Evolutionary conservation across 2,329 filamentous ascomycete genomes (phyloP), one percentile per base, ranked within the genome.

Genomic region (Eutypella sp.): DNA sequence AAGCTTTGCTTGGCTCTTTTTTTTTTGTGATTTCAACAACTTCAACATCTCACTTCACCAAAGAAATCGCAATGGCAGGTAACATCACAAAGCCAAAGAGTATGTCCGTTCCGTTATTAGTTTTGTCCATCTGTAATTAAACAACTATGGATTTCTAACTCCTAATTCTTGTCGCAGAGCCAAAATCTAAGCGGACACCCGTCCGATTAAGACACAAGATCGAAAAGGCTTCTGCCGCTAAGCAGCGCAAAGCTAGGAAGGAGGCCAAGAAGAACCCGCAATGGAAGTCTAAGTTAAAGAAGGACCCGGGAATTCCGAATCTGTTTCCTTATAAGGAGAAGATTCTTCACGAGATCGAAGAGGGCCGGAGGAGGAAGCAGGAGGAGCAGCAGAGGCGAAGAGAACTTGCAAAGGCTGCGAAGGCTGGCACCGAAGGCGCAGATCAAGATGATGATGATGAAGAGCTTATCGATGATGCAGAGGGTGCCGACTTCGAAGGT

Each of bases 271-370:
- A 95, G 81, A 96, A 96, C 67, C 92, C 93, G 27, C 83, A 96
- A 88, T 97, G 93, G 90, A 83, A 87, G 57, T 91, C 89, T 48
- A 88, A 90, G 67, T 67, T 96, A 57, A 97, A 96, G 81, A 99
- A 97, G 74, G 93, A 99, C 61, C 93, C 92, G 20, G 93, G 93
- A 41, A 96, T 99, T 51, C 93, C 93, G 34, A 99, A 97, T 64
- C 72, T 96, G 29, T 99, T 96, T 72, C 93, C 93, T 1, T 96
- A 93, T 77, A 99, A 99, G 74, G 91, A 96, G 67, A 91, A 87
- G 75, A 80, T 99, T 23, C 79, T 99, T 27, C 83, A 91, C 47
- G 90, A 99, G 69, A 95, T 99, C 58, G 93, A 99, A 71, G 89
- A 96, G 70, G 85, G 82, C 59, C 86, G 86, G 63, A 73, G 85